phyloP scores from a whole-genome alignment of 1,284 basidiomycete genomes.

The Irpex sp. region DNA sequence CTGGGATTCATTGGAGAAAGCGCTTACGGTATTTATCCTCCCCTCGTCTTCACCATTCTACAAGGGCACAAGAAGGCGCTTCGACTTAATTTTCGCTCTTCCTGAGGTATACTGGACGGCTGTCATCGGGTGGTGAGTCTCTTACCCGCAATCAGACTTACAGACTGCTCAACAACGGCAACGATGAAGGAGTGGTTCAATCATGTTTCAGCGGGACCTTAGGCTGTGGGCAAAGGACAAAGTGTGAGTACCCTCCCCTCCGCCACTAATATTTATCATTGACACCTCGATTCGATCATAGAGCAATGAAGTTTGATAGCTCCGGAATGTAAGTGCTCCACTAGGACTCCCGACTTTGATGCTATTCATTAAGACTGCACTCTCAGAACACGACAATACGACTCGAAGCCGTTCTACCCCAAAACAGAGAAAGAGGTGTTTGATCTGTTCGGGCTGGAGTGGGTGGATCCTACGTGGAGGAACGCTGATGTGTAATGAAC shows the following conservation, averaged over 20 bases:
- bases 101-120: constrained; percentile 75
- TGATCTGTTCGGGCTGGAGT: constrained; percentile 61
- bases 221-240: constrained; percentile 66
- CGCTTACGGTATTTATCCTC: constrained; percentile 63
- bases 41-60: constrained; percentile 32
- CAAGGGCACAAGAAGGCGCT: constrained; percentile 46
- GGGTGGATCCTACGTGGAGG: constrained; percentile 64
- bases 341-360: not conserved
- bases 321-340: constrained; percentile 58
- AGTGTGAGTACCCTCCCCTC: constrained; percentile 31
- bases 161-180: not conserved
- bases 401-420: constrained; percentile 56
- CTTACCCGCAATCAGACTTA: not conserved
- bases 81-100: constrained; percentile 73
- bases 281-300: constrained; percentile 24
- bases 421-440: constrained; percentile 70
- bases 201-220: constrained; percentile 79
- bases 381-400: constrained; percentile 56
- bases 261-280: not conserved
- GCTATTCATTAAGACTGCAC: not conserved
- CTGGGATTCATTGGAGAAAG: constrained; percentile 70
- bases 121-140: constrained; percentile 67
- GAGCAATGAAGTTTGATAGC: constrained; percentile 78
- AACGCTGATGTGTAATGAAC: constrained; percentile 56
- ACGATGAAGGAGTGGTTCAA: constrained; percentile 67